Evolutionary conservation across 495 filamentous ascomycete genomes (phyloP).

Genomic region (Filosporella fistucella): DNA sequence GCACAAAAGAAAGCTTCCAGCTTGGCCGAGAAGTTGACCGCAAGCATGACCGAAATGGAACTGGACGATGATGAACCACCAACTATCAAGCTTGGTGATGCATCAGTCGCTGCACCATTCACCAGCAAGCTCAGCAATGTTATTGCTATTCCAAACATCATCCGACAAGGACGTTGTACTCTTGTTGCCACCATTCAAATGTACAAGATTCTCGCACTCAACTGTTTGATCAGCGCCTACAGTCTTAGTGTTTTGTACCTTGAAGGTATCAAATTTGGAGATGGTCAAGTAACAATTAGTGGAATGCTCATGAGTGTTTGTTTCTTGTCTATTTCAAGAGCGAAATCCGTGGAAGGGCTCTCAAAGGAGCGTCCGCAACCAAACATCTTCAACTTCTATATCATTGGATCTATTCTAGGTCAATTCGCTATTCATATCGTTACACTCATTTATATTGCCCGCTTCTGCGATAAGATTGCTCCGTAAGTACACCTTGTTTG

Average conservation of each 20-base stretch:
- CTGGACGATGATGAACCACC: constrained; percentile 87
- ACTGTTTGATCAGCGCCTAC: constrained; percentile 98
- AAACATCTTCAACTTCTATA: constrained; percentile 98
- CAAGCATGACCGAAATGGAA: constrained; percentile 86
- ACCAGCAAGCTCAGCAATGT: constrained; percentile 97
- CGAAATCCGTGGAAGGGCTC: constrained; percentile 88
- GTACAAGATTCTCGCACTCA: constrained; percentile 99
- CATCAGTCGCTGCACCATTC: constrained; percentile 94
- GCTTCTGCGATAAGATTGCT: constrained; percentile 76
- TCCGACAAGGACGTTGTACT: constrained; percentile 94
- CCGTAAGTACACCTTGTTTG: constrained; percentile 53
- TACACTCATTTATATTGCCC: constrained; percentile 91
- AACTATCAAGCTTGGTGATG: constrained; percentile 95
- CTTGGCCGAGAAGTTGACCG: constrained; percentile 82
- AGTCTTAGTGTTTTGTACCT: constrained; percentile 94
- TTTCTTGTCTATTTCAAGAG: constrained; percentile 94
- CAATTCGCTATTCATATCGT: constrained; percentile 96
- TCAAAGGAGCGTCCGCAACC: constrained; percentile 97
- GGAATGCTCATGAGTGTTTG: constrained; percentile 99
- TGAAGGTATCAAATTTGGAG: constrained; percentile 98
- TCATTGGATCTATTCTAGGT: constrained; percentile 95
- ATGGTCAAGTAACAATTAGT: constrained; percentile 97
- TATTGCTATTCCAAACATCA: constrained; percentile 95
- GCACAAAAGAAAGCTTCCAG: constrained; percentile 66
- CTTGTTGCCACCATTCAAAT: constrained; percentile 98